Base-by-base conservation (phyloP, 192 early-diverging fungal species). In the Umbelopsis sp. region DNA sequence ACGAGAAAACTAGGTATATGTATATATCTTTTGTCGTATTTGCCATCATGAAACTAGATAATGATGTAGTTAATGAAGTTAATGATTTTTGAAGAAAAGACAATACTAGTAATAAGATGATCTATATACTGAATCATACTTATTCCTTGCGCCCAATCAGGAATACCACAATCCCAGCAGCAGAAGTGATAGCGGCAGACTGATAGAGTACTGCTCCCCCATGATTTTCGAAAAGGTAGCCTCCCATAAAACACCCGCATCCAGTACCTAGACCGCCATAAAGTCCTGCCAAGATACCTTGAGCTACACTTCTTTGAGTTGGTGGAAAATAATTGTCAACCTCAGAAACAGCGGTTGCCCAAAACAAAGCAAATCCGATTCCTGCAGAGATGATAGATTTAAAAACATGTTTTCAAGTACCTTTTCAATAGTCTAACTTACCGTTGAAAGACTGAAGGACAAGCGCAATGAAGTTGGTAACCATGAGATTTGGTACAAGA, bases 261-360 rank as follows among this genome's bases (percentile, higher is more conserved):
- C 70, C 70, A 37, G 70, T 71, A 23, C 70, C 70, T 18, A 71
- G 16, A 20, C 70, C 70, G 18, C 53, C 70, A 23, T 71, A 46
- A n/a, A 71, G 58, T 33, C 45, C 70, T 25, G 53, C 70, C 20
- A 71, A 45, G 44, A 71, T 71, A 20, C 70, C 70, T 49, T 71
- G 70, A 23, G 70, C 70, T 20, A 71, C 58, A 48, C 53, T 45
- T 37, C 70, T 45, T 37, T 71, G 70, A 47, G 35, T 58, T 25
- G 70, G 70, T 1, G 70, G 70, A 23, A 71, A 71, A 23, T 64
- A 71, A 33, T 58, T 58, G 44, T 71, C 70, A 9, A 71, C 47
- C 47, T 71, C 70, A 33, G 53, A 64, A 9, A 71, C 70, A 30
- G 70, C 70, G 1, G 70, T 71, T 49, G 70, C 70, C 70, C 70